Conservation (phyloP, 495 filamentous ascomycete genomes). For the Neurospora sp. region DNA sequence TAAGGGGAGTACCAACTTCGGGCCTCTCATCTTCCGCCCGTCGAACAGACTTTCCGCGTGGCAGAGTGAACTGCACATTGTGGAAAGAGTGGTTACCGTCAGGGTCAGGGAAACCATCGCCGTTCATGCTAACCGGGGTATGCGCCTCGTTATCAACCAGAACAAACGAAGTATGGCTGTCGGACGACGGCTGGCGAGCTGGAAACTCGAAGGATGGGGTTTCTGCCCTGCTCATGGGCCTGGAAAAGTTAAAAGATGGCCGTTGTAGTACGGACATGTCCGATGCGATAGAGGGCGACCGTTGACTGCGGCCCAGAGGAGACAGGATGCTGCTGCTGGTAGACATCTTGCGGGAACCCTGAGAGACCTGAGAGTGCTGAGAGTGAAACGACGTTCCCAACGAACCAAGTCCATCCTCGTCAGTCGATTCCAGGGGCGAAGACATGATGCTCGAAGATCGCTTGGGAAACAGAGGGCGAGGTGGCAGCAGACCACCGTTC, state of each 20-base stretch:
- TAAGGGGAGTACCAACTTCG: constrained; percentile 35
- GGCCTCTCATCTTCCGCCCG: neutral
- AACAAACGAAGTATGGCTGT: constrained; percentile 52
- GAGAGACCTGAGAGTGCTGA: neutral
- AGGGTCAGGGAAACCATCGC: constrained; percentile 45
- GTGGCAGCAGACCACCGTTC: constrained; percentile 28
- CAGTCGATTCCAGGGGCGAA: constrained; percentile 26
- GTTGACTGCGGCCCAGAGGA: constrained; percentile 44
- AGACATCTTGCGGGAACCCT: constrained; percentile 48
- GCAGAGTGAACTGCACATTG: neutral
- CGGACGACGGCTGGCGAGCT: constrained; percentile 46
- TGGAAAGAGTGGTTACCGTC: neutral
- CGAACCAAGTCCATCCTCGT: constrained; percentile 26
- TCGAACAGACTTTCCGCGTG: neutral
- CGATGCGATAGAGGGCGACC: constrained; percentile 76
- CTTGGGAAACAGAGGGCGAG: constrained; percentile 34
- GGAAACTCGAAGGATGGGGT: constrained; percentile 51
- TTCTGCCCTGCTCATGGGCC: constrained; percentile 72
- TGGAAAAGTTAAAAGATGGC: constrained; percentile 84
- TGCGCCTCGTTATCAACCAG: constrained; percentile 48
- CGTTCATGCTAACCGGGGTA: constrained; percentile 54
- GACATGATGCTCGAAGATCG: constrained; percentile 40
- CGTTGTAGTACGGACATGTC: constrained; percentile 57
- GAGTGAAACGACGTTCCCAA: constrained; percentile 35
- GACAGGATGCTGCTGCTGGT: constrained; percentile 54